Evolutionary conservation across 2,329 filamentous ascomycete species (phyloP).

Genomic region (Neopestalotiopsis clavispora): DNA sequence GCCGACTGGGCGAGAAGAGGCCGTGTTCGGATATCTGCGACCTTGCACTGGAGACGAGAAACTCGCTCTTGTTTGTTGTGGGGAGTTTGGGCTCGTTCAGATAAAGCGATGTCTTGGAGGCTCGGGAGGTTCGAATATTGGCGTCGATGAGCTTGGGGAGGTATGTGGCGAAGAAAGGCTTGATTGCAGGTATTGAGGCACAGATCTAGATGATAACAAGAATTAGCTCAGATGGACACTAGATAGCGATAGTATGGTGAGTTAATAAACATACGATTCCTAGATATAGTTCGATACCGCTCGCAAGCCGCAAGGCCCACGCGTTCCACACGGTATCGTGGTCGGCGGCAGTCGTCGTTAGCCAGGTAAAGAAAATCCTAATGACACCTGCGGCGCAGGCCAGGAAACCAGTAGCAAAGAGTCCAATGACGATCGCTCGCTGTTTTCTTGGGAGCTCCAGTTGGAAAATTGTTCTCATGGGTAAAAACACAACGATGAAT

Average conservation of each 20-base stretch:
- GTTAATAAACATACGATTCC: slow-evolving; percentile 41
- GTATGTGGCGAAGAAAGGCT: slow-evolving; percentile 47
- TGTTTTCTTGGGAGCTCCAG: slow-evolving; percentile 53
- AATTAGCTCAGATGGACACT: neutral
- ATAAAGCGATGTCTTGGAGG: slow-evolving; percentile 4
- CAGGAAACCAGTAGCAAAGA: slow-evolving; percentile 56
- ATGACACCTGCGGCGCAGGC: slow-evolving; percentile 45
- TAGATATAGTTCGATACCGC: slow-evolving; percentile 46
- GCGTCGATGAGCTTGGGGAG: slow-evolving; percentile 35
- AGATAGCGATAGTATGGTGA: neutral
- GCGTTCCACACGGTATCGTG: slow-evolving; percentile 42
- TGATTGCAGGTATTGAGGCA: slow-evolving; percentile 49
- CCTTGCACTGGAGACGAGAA: neutral
- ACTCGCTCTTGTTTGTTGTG: neutral
- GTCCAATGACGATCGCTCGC: slow-evolving; percentile 47
- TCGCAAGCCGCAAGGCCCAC: slow-evolving; percentile 40
- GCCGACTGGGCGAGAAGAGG: neutral
- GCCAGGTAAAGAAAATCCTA: slow-evolving; percentile 42
- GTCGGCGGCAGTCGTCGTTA: slow-evolving; percentile 29
- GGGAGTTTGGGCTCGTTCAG: neutral
- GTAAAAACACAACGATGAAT: slow-evolving; percentile 57
- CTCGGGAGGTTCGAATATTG: slow-evolving; percentile 13
- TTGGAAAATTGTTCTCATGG: slow-evolving; percentile 50
- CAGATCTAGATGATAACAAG: slow-evolving; percentile 38
- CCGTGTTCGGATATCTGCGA: neutral